phyloP scores from a whole-genome alignment of 169 alveolate genomes.

The Perkinsus marinus region DNA sequence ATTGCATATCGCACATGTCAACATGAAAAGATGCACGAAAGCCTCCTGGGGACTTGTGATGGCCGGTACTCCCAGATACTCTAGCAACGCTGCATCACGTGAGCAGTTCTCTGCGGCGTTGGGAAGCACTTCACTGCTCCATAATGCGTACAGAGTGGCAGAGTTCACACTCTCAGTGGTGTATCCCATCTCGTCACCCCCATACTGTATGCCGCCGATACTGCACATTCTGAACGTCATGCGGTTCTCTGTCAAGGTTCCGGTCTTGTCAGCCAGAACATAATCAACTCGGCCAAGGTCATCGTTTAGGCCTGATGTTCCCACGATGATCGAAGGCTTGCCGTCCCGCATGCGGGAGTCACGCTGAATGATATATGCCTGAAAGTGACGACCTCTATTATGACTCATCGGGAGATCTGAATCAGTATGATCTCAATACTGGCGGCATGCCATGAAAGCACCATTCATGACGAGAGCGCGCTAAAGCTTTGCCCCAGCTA shows the following conservation, averaged over 20 bases:
- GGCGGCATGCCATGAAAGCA: too few relatives aligned
- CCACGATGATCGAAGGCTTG: not conserved
- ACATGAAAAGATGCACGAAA: not conserved
- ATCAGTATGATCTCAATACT: too few relatives aligned
- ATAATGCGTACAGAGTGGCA: not conserved
- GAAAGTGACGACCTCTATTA: not conserved
- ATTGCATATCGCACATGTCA: not conserved
- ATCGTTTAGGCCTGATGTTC: not conserved
- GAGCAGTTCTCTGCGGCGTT: not conserved
- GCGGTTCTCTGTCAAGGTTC: conserved; percentile 24
- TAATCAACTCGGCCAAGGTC: conserved; percentile 2
- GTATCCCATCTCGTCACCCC: not conserved
- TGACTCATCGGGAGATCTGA: too few relatives aligned
- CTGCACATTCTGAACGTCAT: conserved; percentile 11
- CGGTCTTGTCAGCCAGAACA: conserved; percentile 27
- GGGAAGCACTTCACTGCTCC: not conserved
- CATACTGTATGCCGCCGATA: not conserved
- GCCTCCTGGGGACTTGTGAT: not conserved
- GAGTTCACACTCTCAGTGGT: too few relatives aligned
- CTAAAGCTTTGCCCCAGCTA: too few relatives aligned
- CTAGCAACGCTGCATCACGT: not conserved
- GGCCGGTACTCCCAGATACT: not conserved
- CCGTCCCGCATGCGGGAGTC: not conserved
- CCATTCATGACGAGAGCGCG: too few relatives aligned
- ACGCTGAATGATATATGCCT: not conserved